Base-by-base conservation (phyloP, 2,329 filamentous ascomycete species). In the Metarhizium anisopliae region DNA sequence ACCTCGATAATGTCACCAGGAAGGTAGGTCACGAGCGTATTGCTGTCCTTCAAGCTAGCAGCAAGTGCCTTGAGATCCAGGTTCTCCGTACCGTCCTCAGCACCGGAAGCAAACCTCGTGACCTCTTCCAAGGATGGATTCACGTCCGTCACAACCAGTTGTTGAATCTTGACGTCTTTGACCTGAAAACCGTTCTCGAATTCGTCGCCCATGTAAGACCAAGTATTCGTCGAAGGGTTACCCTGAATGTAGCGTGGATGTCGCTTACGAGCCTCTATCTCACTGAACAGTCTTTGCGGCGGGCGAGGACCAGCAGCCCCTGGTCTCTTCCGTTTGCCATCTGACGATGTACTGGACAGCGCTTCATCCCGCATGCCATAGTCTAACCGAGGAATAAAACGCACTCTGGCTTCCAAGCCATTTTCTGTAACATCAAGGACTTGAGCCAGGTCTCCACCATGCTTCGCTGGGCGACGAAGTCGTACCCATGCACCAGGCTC, bases 1-100 rank as follows among this genome's bases (percentile, higher is more conserved):
- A 99, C 90, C 71, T 97, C 93, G 25, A 99, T 92, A n/a, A 92
- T 85, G 68, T 99, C 94, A 38, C 95, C 95, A 3, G 92, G 89
- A 5, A 95, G 81, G 66, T 96, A 99, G 3, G 88, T 87, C 38
- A 92, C 87, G 59, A 88, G 87, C 8, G 85, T 84, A 58, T 88
- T 89, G 62, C 85, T 88, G 57, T 90, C 89, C 68, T 95, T 96
- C 54, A 97, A 77, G 61, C 90, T 96, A 51, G 91, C 89, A 8
- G 93, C 91, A 54, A 99, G 79, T 1, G 93, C 91, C 64, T 92
- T 88, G 47, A 99, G 80, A 72, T 99, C 94, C 40, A 99, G 80
- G 61, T 95, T 95, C 64, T 96, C 91, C 0, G 90, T 92, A 18
- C 94, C 94, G 68, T 97, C 94, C 61, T 95, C 92, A 18, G 85